Conservation (phyloP, 2,329 filamentous ascomycete species). For the Talaromyces sp. region DNA sequence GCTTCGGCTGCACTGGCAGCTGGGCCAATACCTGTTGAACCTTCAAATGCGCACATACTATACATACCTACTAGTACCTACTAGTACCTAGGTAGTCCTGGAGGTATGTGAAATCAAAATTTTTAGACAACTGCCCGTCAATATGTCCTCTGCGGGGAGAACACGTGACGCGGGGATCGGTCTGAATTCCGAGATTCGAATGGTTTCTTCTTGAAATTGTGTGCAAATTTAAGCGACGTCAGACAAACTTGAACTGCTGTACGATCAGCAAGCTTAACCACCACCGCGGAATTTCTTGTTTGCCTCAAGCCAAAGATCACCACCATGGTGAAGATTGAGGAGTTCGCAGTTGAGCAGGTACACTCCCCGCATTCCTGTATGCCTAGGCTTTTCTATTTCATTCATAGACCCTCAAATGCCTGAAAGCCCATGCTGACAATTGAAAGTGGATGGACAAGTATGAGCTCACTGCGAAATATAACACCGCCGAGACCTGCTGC, state of each 20-base stretch:
- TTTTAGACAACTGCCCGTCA: not conserved
- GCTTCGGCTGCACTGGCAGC: too few relatives aligned
- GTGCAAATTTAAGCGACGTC: not conserved
- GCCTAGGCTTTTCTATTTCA: not conserved
- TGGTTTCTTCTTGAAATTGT: not conserved
- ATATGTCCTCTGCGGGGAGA: not conserved
- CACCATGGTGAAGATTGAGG: slow-evolving; percentile 45
- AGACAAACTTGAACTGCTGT: not conserved
- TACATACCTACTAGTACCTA: too few relatives aligned
- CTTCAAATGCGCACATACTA: too few relatives aligned
- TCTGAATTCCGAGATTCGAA: not conserved
- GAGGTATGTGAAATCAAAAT: too few relatives aligned
- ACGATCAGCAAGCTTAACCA: not conserved
- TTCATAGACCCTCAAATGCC: not conserved
- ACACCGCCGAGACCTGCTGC: slow-evolving; percentile 61
- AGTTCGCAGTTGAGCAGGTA: slow-evolving; percentile 67
- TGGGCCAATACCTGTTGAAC: too few relatives aligned
- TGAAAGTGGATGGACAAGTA: slow-evolving; percentile 60
- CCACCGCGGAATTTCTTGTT: not conserved
- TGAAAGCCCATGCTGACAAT: slow-evolving; percentile 4
- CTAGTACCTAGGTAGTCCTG: too few relatives aligned
- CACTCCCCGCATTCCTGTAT: slow-evolving; percentile 37
- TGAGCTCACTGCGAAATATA: slow-evolving; percentile 57
- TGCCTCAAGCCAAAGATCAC: not conserved
- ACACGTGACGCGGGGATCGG: not conserved